A percentile compares a stretch with the other conserved stretches of the same genome.
These are phyloP conservation scores for Dalbergia oliveri DNA, from an alignment of 306 rosid genomes.

Conservation along the genomic window DNA sequence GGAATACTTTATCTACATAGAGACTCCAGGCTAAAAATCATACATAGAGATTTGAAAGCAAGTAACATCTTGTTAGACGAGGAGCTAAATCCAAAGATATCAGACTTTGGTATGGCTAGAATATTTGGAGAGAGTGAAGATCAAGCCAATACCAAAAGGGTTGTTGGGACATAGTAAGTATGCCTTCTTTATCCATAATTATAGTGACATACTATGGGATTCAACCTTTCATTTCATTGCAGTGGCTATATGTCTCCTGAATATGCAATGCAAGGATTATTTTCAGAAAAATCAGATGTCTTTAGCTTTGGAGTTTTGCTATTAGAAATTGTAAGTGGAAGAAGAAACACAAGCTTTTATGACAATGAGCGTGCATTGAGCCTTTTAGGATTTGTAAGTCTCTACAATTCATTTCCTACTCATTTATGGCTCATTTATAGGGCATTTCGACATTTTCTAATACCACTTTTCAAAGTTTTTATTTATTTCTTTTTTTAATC, in stretches of 20 bases:
- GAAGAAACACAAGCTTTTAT: conserved; percentile 37
- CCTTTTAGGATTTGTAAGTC: conserved; percentile 45
- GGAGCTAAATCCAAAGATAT: conserved; percentile 42
- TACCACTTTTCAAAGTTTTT: neutral
- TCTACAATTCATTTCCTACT: neutral
- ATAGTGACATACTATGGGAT: neutral
- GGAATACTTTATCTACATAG: too few species aligned
- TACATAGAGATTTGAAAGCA: too few species aligned
- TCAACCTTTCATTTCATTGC: neutral
- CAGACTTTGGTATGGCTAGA: conserved; percentile 52
- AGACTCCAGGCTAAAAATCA: too few species aligned
- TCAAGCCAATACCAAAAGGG: conserved; percentile 35
- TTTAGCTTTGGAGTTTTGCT: too few species aligned
- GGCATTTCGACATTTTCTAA: neutral
- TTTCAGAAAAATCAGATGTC: too few species aligned
- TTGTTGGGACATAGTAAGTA: conserved; percentile 50
- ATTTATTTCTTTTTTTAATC: neutral
- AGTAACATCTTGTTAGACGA: too few species aligned
- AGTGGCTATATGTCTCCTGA: neutral
- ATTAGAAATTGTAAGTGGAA: too few species aligned
- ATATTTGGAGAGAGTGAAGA: conserved; percentile 48
- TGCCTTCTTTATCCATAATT: neutral
- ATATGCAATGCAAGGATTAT: too few species aligned
- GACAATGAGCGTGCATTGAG: conserved; percentile 8
- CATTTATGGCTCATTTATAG: neutral